Percentiles rank a stretch among this genome's conserved stretches.
phyloP scores from a whole-genome alignment of 305 asterid genomes.

The Fraxinus angustifolia region DNA sequence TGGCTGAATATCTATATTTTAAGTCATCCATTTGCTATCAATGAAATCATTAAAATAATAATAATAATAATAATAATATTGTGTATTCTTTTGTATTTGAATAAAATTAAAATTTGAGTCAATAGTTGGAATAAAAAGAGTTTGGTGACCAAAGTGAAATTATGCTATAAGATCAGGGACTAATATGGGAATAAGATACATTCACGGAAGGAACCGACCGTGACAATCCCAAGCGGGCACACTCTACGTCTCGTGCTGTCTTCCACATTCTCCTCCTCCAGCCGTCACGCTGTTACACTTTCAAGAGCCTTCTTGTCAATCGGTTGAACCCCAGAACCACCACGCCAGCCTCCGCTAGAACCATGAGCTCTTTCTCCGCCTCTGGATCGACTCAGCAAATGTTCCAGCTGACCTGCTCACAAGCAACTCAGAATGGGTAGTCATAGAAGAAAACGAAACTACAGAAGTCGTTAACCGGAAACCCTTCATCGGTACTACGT shows the following conservation, averaged over 20 bases:
- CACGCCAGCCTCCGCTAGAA: slow-evolving; percentile 21
- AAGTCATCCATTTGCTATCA: no score
- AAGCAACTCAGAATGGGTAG: slow-evolving; percentile 80
- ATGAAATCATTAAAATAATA: no score
- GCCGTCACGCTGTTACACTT: slow-evolving; percentile 16
- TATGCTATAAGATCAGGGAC: neutral
- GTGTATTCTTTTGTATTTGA: neutral
- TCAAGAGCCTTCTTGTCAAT: neutral
- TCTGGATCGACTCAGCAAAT: slow-evolving; percentile 36
- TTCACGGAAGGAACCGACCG: no score
- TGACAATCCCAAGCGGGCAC: neutral
- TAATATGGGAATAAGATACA: no score
- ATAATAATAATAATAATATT: no score
- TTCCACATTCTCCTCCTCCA: slow-evolving; percentile 16
- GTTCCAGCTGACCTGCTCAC: slow-evolving; percentile 89
- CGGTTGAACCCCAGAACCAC: slow-evolving; percentile 10
- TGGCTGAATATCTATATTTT: neutral
- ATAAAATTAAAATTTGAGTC: neutral
- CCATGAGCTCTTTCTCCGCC: slow-evolving; percentile 41
- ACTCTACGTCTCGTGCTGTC: slow-evolving; percentile 19
- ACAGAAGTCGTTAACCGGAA: slow-evolving; percentile 28
- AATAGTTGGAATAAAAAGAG: neutral
- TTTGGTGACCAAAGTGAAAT: neutral
- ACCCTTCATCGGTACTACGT: slow-evolving; percentile 65
- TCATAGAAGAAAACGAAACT: slow-evolving; percentile 39